These are phyloP conservation scores for Rachicladosporium sp. DNA, from an alignment of 2,329 filamentous ascomycete species.

Conservation along the genomic window DNA sequence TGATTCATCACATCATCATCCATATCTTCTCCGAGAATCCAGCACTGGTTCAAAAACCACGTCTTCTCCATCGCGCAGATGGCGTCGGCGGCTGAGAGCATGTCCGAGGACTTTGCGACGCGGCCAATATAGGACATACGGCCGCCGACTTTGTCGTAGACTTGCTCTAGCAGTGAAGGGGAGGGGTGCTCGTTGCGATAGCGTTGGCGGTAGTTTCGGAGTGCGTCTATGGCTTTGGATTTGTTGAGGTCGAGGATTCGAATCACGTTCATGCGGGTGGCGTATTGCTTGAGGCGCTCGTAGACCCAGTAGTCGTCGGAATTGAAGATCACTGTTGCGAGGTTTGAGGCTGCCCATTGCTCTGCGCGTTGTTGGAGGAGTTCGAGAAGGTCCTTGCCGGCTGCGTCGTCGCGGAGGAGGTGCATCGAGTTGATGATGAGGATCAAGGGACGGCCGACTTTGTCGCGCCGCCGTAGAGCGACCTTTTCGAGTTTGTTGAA, in stretches of 20 bases:
- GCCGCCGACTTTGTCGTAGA: constrained; percentile 81
- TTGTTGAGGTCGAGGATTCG: constrained; percentile 75
- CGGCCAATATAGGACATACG: constrained; percentile 77
- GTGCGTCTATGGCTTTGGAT: constrained; percentile 59
- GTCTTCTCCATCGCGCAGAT: constrained; percentile 62
- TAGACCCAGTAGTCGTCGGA: constrained; percentile 99
- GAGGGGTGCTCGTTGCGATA: constrained; percentile 57
- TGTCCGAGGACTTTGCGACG: constrained; percentile 75
- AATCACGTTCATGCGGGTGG: constrained; percentile 88
- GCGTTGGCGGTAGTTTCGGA: constrained; percentile 66
- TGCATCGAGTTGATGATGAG: constrained; percentile 92
- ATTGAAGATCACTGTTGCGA: constrained; percentile 90
- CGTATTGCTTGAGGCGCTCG: constrained; percentile 81
- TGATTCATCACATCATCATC: constrained; percentile 98
- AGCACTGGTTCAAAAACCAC: constrained; percentile 70
- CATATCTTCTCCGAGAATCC: constrained; percentile 63
- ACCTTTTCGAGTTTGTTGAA: constrained; percentile 98
- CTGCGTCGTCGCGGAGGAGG: constrained; percentile 78
- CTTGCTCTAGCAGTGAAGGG: constrained; percentile 50
- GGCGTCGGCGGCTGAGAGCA: constrained; percentile 63
- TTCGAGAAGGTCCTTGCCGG: constrained; percentile 86
- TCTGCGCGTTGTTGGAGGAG: constrained; percentile 91
- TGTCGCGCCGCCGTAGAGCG: constrained; percentile 56
- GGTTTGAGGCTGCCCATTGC: constrained; percentile 84
- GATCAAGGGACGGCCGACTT: constrained; percentile 59